Conservation (phyloP, 805 yeast species). For the Candida piceae region DNA sequence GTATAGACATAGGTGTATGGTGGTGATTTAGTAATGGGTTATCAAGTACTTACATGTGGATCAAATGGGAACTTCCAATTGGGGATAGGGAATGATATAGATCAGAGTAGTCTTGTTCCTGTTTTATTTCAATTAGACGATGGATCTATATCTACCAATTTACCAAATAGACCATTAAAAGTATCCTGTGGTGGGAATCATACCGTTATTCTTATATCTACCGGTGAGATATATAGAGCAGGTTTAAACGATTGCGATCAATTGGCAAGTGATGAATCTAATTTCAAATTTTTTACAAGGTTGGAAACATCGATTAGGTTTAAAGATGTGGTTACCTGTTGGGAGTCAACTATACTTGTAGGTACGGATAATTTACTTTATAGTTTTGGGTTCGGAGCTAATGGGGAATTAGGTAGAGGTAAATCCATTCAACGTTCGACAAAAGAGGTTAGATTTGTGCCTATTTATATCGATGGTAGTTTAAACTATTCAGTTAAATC, state of each 20-base stretch:
- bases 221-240: constrained; percentile 49
- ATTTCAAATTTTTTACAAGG: constrained; percentile 6
- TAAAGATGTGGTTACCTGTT: constrained; percentile 62
- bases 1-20: neutral
- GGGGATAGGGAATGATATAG: constrained; percentile 55
- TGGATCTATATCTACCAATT: neutral
- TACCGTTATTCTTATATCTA: constrained; percentile 50
- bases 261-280: constrained; percentile 13
- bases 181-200: constrained; percentile 87
- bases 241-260: constrained; percentile 36
- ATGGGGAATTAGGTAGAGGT: constrained; percentile 72
- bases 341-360: constrained; percentile 66
- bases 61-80: constrained; percentile 81
- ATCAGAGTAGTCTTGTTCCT: constrained; percentile 31
- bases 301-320: constrained; percentile 26
- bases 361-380: constrained; percentile 36
- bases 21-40: neutral
- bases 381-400: constrained; percentile 57
- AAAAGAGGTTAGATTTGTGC: too few relatives aligned
- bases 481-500: constrained; percentile 2
- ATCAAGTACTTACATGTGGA: constrained; percentile 50
- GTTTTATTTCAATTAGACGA: constrained; percentile 1
- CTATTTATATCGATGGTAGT: too few relatives aligned
- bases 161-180: constrained; percentile 29
- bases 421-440: neutral